Evolutionary conservation across 2,329 filamentous ascomycete species (phyloP).

Genomic region (Hymenoscyphus fraxineus): DNA sequence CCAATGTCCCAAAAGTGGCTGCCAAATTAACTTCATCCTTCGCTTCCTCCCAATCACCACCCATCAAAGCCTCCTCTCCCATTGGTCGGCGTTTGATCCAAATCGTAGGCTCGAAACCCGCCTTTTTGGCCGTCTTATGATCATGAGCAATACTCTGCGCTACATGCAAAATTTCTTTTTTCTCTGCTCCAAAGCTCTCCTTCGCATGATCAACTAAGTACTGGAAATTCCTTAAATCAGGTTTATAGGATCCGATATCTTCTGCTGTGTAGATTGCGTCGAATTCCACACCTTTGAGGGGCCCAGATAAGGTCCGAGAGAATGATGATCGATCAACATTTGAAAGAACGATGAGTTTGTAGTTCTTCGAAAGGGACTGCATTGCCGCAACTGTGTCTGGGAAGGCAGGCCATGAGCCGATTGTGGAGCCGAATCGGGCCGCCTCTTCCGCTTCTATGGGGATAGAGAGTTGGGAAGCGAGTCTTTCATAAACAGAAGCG

Average conservation of each 20-base stretch:
- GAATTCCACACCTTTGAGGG: slow-evolving; percentile 48
- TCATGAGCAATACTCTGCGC: slow-evolving; percentile 70
- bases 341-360: slow-evolving; percentile 51
- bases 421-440: slow-evolving; percentile 40
- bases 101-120: slow-evolving; percentile 9
- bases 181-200: slow-evolving; percentile 52
- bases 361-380: slow-evolving; percentile 40
- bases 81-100: slow-evolving; percentile 11
- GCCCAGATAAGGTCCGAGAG: slow-evolving; percentile 40
- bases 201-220: slow-evolving; percentile 56
- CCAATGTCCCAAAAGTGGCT: slow-evolving; percentile 5
- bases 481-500: slow-evolving; percentile 36
- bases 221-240: slow-evolving; percentile 60
- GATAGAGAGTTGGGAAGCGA: slow-evolving; percentile 37
- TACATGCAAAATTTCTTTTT: slow-evolving; percentile 56
- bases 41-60: slow-evolving; percentile 8
- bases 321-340: slow-evolving; percentile 56
- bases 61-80: slow-evolving; percentile 13
- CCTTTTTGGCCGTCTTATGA: slow-evolving; percentile 54
- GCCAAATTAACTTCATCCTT: slow-evolving; percentile 11
- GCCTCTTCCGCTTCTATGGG: slow-evolving; percentile 29
- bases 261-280: slow-evolving; percentile 65
- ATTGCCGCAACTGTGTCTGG: slow-evolving; percentile 47
- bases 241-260: slow-evolving; percentile 70
- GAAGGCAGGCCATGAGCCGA: slow-evolving; percentile 47